These are phyloP conservation scores for Plasmodium vinckei DNA, from an alignment of 169 alveolate species.

Conservation along the genomic window DNA sequence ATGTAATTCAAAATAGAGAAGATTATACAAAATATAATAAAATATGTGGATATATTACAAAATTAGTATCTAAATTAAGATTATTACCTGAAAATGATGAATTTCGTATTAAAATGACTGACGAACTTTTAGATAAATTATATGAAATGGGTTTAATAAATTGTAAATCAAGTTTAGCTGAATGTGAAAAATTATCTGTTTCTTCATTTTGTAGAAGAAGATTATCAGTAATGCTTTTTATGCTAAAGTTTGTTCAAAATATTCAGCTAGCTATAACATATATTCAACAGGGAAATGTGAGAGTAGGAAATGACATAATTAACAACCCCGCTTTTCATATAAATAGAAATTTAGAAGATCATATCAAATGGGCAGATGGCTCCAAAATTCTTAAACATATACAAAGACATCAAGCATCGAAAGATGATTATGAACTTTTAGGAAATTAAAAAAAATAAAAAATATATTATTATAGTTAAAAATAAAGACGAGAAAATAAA, in stretches of 20 bases:
- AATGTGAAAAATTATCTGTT: conserved; percentile 94
- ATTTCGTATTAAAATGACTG: conserved; percentile 94
- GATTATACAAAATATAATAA: conserved; percentile 97
- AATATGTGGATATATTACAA: conserved; percentile 95
- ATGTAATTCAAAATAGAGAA: conserved; percentile 97
- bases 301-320: conserved; percentile 96
- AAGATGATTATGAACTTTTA: conserved; percentile 84
- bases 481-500: no score
- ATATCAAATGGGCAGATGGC: conserved; percentile 97
- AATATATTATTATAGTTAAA: background rate
- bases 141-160: conserved; percentile 96
- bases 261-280: conserved; percentile 95
- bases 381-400: conserved; percentile 89
- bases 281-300: conserved; percentile 97
- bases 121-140: conserved; percentile 93
- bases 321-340: conserved; percentile 97
- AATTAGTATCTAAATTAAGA: conserved; percentile 92
- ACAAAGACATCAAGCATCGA: conserved; percentile 76
- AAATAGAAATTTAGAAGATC: conserved; percentile 96
- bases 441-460: conserved; percentile 76
- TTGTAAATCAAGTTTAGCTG: conserved; percentile 90
- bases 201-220: conserved; percentile 98
- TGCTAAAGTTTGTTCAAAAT: conserved; percentile 94
- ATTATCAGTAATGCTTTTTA: conserved; percentile 95
- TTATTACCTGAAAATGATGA: conserved; percentile 94